phyloP scores from a whole-genome alignment of 352 stramenopile genomes.

The Elongisporangium anandrum region DNA sequence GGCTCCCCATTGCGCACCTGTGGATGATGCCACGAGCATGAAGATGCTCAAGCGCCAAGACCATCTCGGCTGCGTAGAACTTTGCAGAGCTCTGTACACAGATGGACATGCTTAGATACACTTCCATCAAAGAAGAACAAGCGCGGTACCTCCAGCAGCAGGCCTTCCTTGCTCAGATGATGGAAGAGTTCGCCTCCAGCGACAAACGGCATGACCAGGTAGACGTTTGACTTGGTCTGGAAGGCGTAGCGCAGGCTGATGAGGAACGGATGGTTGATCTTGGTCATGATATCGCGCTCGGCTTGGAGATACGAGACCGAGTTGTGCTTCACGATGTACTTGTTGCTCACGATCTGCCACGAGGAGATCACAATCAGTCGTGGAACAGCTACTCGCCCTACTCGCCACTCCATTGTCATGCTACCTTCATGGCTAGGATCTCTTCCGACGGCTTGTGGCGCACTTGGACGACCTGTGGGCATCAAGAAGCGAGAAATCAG shows the following conservation, averaged over 20 bases:
- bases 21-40: slow-evolving; percentile 79
- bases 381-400: not conserved
- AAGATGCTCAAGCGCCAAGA: slow-evolving; percentile 75
- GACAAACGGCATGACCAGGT: slow-evolving; percentile 80
- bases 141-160: slow-evolving; percentile 42
- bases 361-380: not conserved
- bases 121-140: not conserved
- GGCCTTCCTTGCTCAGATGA: slow-evolving; percentile 52
- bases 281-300: slow-evolving; percentile 85
- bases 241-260: slow-evolving; percentile 80
- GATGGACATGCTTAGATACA: not conserved
- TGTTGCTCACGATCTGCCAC: slow-evolving; percentile 73
- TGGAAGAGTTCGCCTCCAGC: slow-evolving; percentile 69
- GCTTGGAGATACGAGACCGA: slow-evolving; percentile 73
- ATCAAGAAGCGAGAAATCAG: not conserved
- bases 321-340: slow-evolving; percentile 85
- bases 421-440: slow-evolving; percentile 83
- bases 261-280: slow-evolving; percentile 83
- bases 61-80: slow-evolving; percentile 84
- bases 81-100: slow-evolving; percentile 42
- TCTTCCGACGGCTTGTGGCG: slow-evolving; percentile 66
- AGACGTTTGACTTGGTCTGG: slow-evolving; percentile 77
- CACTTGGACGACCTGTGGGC: slow-evolving; percentile 73
- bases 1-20: slow-evolving; percentile 16
- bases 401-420: not conserved